Base-by-base conservation (phyloP, 306 rosid species). In the Pyrus communis region DNA sequence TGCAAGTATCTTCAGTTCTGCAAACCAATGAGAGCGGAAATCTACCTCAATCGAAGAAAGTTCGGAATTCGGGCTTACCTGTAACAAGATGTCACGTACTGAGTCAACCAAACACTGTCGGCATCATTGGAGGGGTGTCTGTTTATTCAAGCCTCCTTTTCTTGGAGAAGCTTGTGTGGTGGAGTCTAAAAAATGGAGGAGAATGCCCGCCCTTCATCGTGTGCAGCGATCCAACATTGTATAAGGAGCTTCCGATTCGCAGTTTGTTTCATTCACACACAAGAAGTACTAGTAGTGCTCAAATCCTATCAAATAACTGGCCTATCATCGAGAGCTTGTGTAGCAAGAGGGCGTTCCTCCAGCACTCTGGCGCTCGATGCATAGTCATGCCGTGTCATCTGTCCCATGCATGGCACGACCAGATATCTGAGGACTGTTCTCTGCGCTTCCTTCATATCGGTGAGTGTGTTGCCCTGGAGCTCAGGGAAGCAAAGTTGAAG, bases 121-220 rank as follows among this genome's bases (percentile, higher is more conserved):
- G 94, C 40, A 80, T 91, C 66, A 88, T 93, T 33, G 98, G 98
- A 54, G 98, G 98, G 1, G 85, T 82, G 27, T 93, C 96, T 40
- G 91, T 83, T 58, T 80, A 78, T 61, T 91, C 98, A 64, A 89
- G 93, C 73, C 83, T 93, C 54, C 77, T 93, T 78, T 93, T 91
- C 95, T 55, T 93, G 84, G 98, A 93, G 77, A 93, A 91, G 79
- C 93, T 93, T 61, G 96, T 84, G 33, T 84, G 87, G 80, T 90
- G 89, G 96, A 82, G 94, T 58, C 67, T 86, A 71, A 91, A 85
- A 69, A 78, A 82, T 62, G 93, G 94, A 33, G 80, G 80, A 58
- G 83, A 78, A 60, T 86, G 97, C 67, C 88, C 92, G 3, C 97
- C 97, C 45, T 93, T 93, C 43, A 88, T 93, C 52, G 91, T 88